Conservation (phyloP, 805 yeast species). For the Clavispora fructus region DNA sequence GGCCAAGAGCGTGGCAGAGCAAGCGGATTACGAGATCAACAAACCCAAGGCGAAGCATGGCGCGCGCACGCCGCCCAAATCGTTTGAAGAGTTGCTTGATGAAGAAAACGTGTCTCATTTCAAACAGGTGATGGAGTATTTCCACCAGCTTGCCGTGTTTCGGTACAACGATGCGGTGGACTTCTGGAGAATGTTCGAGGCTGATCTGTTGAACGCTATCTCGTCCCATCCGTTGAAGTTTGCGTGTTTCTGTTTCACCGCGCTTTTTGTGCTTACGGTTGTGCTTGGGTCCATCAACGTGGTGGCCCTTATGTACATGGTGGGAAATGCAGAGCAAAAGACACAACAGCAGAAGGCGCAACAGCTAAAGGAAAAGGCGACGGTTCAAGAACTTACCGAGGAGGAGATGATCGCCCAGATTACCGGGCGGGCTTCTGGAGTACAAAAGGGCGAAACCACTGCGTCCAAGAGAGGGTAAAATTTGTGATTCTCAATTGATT, state of each 20-base stretch:
- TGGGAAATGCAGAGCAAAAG: constrained; percentile 1
- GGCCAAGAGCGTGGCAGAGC: constrained; percentile 51
- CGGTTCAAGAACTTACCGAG: constrained; percentile 5
- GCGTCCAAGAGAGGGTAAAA: constrained; percentile 2
- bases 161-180: constrained; percentile 23
- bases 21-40: constrained; percentile 32
- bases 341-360: constrained; percentile 2
- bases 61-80: constrained; percentile 41
- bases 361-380: not conserved
- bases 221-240: constrained; percentile 47
- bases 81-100: constrained; percentile 31
- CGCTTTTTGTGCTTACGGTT: constrained; percentile 37
- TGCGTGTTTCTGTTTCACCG: constrained; percentile 39
- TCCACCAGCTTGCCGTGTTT: constrained; percentile 14
- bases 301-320: constrained; percentile 18
- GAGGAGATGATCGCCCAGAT: constrained; percentile 7
- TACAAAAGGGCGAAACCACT: not conserved
- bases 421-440: constrained; percentile 6
- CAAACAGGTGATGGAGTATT: constrained; percentile 13
- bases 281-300: constrained; percentile 40
- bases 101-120: constrained; percentile 13
- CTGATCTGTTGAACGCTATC: constrained; percentile 42
- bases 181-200: constrained; percentile 34
- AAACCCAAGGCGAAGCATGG: constrained; percentile 39
- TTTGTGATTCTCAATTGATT: not conserved